Evolutionary conservation across 2,329 filamentous ascomycete genomes (phyloP).

Genomic region (Zymoseptoria brevis): DNA sequence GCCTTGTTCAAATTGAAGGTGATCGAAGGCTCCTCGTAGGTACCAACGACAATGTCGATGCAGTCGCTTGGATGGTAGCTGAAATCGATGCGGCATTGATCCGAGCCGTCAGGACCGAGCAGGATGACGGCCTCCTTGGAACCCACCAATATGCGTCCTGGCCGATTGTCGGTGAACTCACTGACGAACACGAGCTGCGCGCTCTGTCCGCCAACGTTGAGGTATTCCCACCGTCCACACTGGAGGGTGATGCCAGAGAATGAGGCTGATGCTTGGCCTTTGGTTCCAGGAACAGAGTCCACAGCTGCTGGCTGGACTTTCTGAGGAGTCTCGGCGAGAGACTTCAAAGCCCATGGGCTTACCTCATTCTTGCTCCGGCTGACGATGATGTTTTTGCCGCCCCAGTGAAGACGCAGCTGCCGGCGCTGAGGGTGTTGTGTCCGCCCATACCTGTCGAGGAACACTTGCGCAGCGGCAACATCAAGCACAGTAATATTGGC

Average conservation of each 20-base stretch:
- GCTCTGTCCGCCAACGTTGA: constrained; percentile 17
- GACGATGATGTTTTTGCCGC: constrained; percentile 2
- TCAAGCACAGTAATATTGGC: constrained; percentile 43
- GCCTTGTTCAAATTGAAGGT: constrained; percentile 32
- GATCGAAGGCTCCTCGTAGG: constrained; percentile 26
- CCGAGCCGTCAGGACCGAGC: constrained; percentile 10
- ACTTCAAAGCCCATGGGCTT: constrained; percentile 19
- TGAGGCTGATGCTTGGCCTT: constrained; percentile 14
- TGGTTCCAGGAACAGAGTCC: neutral
- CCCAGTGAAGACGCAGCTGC: constrained; percentile 6
- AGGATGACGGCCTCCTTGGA: constrained; percentile 20
- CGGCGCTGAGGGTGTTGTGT: constrained; percentile 7
- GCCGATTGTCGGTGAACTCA: constrained; percentile 35
- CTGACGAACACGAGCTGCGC: constrained; percentile 33
- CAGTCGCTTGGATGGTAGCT: constrained; percentile 32
- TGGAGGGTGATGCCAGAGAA: constrained; percentile 31
- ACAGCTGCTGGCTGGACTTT: neutral
- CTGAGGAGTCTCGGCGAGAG: constrained; percentile 18
- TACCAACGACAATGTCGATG: constrained; percentile 31
- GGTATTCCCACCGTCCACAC: constrained; percentile 40
- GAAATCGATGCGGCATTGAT: constrained; percentile 34
- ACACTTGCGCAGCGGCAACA: constrained; percentile 32
- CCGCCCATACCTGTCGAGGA: constrained; percentile 34
- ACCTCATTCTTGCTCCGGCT: constrained; percentile 5
- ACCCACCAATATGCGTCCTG: constrained; percentile 33